phyloP scores from a whole-genome alignment of 306 rosid species.

The Castanea sativa region DNA sequence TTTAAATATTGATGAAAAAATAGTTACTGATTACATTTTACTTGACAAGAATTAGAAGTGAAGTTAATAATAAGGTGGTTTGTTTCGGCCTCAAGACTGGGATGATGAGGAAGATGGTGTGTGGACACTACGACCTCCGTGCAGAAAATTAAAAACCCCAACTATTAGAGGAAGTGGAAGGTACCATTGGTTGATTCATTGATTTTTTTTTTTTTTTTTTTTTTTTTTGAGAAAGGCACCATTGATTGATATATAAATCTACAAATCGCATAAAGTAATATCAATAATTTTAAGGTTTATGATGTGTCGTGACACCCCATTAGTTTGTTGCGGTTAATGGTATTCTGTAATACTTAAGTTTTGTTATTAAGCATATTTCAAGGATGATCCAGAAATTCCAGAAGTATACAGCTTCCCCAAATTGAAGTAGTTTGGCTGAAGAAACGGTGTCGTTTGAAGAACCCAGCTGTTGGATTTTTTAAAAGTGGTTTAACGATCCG shows the following conservation, averaged over 20 bases:
- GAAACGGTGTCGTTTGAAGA: too few relatives aligned
- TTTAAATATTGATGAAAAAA: neutral
- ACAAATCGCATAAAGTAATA: neutral
- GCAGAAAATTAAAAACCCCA: constrained; percentile 81
- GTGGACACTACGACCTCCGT: constrained; percentile 69
- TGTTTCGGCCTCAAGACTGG: constrained; percentile 87
- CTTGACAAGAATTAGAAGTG: too few relatives aligned
- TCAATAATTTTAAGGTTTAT: too few relatives aligned
- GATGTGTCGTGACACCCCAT: too few relatives aligned
- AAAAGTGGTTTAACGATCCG: too few relatives aligned
- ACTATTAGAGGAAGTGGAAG: constrained; percentile 53
- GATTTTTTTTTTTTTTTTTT: neutral
- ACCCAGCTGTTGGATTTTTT: too few relatives aligned
- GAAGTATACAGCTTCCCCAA: constrained; percentile 44
- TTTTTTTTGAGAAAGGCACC: too few relatives aligned
- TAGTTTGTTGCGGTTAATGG: neutral
- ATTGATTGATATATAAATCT: neutral
- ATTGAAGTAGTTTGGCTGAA: constrained; percentile 73
- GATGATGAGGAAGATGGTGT: constrained; percentile 99
- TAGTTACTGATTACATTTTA: constrained; percentile 4
- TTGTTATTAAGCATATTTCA: constrained; percentile 13
- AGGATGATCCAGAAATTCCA: too few relatives aligned
- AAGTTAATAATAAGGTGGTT: neutral
- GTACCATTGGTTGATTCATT: constrained; percentile 66
- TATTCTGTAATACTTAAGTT: neutral